Conservation (phyloP, 2,329 filamentous ascomycete genomes). For the Pseudopithomyces chartarum region DNA sequence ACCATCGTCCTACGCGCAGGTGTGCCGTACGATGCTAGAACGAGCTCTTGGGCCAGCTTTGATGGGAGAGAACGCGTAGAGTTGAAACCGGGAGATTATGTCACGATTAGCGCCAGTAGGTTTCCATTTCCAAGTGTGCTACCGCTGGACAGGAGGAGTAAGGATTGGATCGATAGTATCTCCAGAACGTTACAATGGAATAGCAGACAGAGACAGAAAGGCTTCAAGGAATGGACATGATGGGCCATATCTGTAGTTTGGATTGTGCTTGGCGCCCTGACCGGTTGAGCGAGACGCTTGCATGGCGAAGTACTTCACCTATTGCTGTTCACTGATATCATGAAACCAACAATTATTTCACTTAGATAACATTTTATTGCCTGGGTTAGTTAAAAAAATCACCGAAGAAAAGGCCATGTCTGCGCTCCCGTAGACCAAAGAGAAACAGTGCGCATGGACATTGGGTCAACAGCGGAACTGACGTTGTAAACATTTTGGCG, state of each 20-base stretch:
- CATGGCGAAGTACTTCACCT: no score
- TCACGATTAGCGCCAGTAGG: constrained; percentile 79
- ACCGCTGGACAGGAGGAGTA: constrained; percentile 68
- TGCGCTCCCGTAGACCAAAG: no score
- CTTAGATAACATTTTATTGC: no score
- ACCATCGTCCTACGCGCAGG: constrained; percentile 92
- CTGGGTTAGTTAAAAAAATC: no score
- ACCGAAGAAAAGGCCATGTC: no score
- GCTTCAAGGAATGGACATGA: constrained; percentile 38
- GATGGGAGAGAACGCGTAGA: constrained; percentile 85
- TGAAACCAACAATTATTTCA: no score
- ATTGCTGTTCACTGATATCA: no score
- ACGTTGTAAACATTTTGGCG: no score
- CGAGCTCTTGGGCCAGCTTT: constrained; percentile 95
- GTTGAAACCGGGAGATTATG: constrained; percentile 77
- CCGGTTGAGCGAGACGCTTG: not conserved
- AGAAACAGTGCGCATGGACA: no score
- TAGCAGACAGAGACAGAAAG: constrained; percentile 76
- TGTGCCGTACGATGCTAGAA: constrained; percentile 91
- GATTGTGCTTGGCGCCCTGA: no score
- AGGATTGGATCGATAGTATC: constrained; percentile 85
- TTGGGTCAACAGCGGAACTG: no score
- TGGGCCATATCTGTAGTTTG: not conserved
- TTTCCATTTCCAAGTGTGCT: constrained; percentile 82
- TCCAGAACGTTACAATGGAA: constrained; percentile 82